Evolutionary conservation across 75 land plant species (phyloP), one percentile per base, ranked within the genome.

Genomic region (Picea glauca): DNA sequence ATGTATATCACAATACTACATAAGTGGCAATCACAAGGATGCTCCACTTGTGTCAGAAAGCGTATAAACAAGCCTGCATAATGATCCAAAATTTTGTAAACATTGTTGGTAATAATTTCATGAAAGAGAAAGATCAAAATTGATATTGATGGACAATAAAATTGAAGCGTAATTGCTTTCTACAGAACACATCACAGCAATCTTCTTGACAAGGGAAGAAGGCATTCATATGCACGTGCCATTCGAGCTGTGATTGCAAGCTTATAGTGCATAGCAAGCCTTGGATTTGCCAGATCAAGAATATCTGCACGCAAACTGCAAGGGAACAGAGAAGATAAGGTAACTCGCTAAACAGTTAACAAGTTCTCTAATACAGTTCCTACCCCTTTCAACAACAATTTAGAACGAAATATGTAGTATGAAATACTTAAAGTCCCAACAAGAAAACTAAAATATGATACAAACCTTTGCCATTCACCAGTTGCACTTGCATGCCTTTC

Each of bases 251-350:
- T 82, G 43, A 96, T 76, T 1, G 78, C 81, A 73, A 94, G 91
- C 75, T 96, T 96, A 80, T 89, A 76, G n/a, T 23, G 74, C 26
- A 83, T 85, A 23, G 75, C 77, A 58, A 94, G 68, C 30, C 80
- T 83, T 46, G 99, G 93, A 81, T 91, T 96, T 62, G 79, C 94
- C 75, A 96, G 78, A 61, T 92, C 88, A 60, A 94, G 33, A 64
- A 96, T 92, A 78, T 96, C 99, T 72, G 87, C 87, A 57, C 80
- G 93, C 87, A 96, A 89, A 65, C 99, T 96, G 91, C 58, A 82
- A 63, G 61, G 43, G 21, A 56, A 30, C 31, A 74, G 59, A 76
- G 18, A 46, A 6, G 18, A 33, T 78, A 5, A 13, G 17, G 33
- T 32, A 57, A 43, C 30, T 76, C 20, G 20, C 35, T 11, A 54